phyloP scores from a whole-genome alignment of 495 filamentous ascomycete genomes.

The Hyaloscypha finlandica region DNA sequence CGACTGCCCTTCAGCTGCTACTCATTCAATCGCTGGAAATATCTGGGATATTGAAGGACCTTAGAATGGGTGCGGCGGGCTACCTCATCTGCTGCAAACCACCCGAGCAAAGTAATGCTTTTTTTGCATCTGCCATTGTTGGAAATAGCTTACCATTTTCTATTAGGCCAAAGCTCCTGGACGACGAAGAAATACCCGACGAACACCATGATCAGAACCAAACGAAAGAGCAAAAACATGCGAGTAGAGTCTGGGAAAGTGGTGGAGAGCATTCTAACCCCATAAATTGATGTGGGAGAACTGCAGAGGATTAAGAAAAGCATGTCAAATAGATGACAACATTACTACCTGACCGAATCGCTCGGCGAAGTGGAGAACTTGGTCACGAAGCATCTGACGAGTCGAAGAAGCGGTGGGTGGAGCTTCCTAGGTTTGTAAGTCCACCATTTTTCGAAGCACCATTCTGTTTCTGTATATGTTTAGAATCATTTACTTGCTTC shows the following conservation, averaged over 20 bases:
- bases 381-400: slow-evolving; percentile 1
- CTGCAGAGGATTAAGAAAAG: slow-evolving; percentile 33
- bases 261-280: slow-evolving; percentile 24
- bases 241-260: slow-evolving; percentile 34
- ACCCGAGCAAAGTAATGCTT: too few species aligned
- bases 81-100: too few species aligned
- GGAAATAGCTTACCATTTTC: too few species aligned
- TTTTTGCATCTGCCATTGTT: too few species aligned
- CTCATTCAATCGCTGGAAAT: too few species aligned
- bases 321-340: slow-evolving; percentile 51
- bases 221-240: slow-evolving; percentile 20
- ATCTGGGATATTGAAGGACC: too few species aligned
- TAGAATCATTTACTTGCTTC: too few species aligned
- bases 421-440: slow-evolving; percentile 37
- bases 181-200: slow-evolving; percentile 41
- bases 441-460: slow-evolving; percentile 45
- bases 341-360: slow-evolving; percentile 41
- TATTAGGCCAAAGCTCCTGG: too few species aligned
- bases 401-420: slow-evolving; percentile 27
- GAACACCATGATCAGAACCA: slow-evolving; percentile 34
- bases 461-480: too few species aligned
- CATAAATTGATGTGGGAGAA: slow-evolving; percentile 29
- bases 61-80: too few species aligned
- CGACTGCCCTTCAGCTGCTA: too few species aligned
- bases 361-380: neutral